Evolutionary conservation across 2,329 filamentous ascomycete species (phyloP).

Genomic region (Byssochlamys sp.): DNA sequence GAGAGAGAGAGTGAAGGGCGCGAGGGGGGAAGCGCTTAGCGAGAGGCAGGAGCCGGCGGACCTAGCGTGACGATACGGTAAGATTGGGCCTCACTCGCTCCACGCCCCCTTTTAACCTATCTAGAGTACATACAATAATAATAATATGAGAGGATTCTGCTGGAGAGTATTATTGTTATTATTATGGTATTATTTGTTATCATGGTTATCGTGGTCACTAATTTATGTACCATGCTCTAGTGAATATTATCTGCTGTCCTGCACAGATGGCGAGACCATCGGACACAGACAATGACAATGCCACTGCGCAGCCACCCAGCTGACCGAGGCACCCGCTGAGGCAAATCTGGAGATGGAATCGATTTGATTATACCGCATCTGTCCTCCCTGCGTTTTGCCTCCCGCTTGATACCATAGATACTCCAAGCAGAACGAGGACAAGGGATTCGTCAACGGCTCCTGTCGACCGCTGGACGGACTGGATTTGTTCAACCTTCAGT

Average conservation of each 20-base stretch:
- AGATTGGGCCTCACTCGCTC: background rate
- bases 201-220: background rate
- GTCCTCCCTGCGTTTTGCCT: background rate
- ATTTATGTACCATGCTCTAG: too few relatives aligned
- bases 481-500: background rate
- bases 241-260: background rate
- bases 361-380: background rate
- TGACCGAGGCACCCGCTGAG: background rate
- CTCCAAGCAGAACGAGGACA: background rate
- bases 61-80: background rate
- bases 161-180: too few relatives aligned
- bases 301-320: background rate
- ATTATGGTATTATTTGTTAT: too few relatives aligned
- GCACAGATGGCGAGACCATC: background rate
- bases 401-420: background rate
- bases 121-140: too few relatives aligned
- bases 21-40: constrained; percentile 1
- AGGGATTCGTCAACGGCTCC: background rate
- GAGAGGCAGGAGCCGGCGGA: background rate
- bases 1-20: constrained; percentile 11
- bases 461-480: background rate
- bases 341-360: background rate
- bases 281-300: background rate
- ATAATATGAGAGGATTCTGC: too few relatives aligned
- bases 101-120: background rate